phyloP scores from a whole-genome alignment of 805 yeast species.

The Cyberlindnera suaveolens region DNA sequence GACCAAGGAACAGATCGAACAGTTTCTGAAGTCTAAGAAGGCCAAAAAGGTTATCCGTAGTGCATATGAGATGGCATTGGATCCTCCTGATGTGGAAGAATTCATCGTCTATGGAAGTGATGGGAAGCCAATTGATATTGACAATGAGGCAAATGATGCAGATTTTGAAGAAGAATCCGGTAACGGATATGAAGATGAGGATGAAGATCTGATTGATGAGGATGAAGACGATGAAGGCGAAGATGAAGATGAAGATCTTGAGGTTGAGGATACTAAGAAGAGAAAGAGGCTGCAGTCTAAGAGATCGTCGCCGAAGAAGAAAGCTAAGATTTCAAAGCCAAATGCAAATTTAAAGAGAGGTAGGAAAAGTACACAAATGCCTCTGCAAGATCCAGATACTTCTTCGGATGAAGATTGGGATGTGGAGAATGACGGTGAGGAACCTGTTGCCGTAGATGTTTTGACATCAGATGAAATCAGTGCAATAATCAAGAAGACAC shows the following conservation, averaged over 20 bases:
- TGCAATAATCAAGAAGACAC: slow-evolving; percentile 12
- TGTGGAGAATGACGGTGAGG: slow-evolving; percentile 12
- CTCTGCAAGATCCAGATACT: slow-evolving; percentile 17
- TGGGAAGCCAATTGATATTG: slow-evolving; percentile 32
- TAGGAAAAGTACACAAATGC: slow-evolving; percentile 2
- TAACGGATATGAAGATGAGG: slow-evolving; percentile 22
- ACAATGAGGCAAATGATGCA: slow-evolving; percentile 28
- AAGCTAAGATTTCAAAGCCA: slow-evolving; percentile 6
- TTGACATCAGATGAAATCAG: slow-evolving; percentile 13
- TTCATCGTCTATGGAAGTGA: slow-evolving; percentile 35
- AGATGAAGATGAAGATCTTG: slow-evolving; percentile 15
- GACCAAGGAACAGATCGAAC: slow-evolving; percentile 34
- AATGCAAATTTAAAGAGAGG: slow-evolving; percentile 4
- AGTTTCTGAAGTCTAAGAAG: slow-evolving; percentile 31
- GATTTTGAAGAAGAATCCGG: slow-evolving; percentile 25
- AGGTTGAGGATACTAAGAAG: slow-evolving; percentile 5
- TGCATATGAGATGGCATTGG: slow-evolving; percentile 50
- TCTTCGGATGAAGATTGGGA: slow-evolving; percentile 25
- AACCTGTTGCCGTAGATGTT: slow-evolving; percentile 14
- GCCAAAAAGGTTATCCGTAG: slow-evolving; percentile 38
- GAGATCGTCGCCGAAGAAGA: slow-evolving; percentile 9
- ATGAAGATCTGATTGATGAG: slow-evolving; percentile 18
- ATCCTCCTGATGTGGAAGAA: slow-evolving; percentile 43
- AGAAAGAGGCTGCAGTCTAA: slow-evolving; percentile 8
- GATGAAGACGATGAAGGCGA: slow-evolving; percentile 14